A percentile compares a stretch with the other conserved stretches of the same genome.
Conservation (phyloP, 805 yeast genomes). For the Candida chauliodis region DNA sequence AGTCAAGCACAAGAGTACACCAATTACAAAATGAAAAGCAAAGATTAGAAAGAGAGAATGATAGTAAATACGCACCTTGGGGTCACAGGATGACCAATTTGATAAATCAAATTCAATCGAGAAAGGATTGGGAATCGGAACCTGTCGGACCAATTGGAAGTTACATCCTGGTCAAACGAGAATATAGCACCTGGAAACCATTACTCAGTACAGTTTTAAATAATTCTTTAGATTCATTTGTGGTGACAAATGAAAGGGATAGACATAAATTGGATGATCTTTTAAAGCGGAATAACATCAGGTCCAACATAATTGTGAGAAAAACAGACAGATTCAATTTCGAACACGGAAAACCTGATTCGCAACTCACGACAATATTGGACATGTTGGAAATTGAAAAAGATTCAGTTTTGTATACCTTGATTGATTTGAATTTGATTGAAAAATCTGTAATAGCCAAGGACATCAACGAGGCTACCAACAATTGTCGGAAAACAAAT, state of each 20-base stretch:
- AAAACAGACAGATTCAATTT: conserved; percentile 57
- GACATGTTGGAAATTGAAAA: conserved; percentile 59
- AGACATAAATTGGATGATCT: conserved; percentile 30
- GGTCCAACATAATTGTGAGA: conserved; percentile 47
- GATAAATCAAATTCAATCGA: conserved; percentile 36
- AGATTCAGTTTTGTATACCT: conserved; percentile 51
- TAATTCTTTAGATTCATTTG: conserved; percentile 53
- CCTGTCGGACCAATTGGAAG: conserved; percentile 86
- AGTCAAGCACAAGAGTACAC: conserved; percentile 9
- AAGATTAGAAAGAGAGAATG: conserved; percentile 8
- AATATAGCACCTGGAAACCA: conserved; percentile 53
- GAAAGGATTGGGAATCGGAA: conserved; percentile 23
- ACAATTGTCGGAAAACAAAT: conserved; percentile 27
- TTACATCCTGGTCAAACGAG: conserved; percentile 52
- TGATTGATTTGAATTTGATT: conserved; percentile 60
- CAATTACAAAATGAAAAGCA: conserved; percentile 9
- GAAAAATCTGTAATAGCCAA: conserved; percentile 57
- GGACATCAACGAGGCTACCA: conserved; percentile 50
- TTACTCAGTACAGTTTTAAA: conserved; percentile 56
- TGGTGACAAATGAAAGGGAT: conserved; percentile 66
- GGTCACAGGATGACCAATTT: conserved; percentile 43
- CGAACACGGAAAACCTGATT: conserved; percentile 39
- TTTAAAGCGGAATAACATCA: conserved; percentile 23
- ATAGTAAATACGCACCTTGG: conserved; percentile 46
- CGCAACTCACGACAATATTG: conserved; percentile 44